These are phyloP conservation scores for Zymoseptoria brevis DNA, from an alignment of 2,329 filamentous ascomycete genomes.

Conservation along the genomic window DNA sequence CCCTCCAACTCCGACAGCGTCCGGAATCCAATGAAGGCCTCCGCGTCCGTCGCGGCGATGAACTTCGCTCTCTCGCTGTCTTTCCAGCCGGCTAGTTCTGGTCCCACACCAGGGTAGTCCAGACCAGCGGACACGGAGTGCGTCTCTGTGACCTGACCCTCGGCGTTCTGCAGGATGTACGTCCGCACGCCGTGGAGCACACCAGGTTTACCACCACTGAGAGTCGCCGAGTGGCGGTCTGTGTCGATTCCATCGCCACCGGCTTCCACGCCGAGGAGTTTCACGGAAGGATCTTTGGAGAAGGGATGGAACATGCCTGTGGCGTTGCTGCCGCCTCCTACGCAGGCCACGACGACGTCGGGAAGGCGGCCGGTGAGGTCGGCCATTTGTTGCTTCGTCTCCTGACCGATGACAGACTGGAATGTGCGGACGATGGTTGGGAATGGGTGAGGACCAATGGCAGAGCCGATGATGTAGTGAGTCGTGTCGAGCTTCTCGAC, in stretches of 20 bases:
- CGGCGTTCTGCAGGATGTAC: slow-evolving; percentile 84
- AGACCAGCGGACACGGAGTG: slow-evolving; percentile 95
- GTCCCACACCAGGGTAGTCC: slow-evolving; percentile 94
- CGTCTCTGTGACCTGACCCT: slow-evolving; percentile 90
- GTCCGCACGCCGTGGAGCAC: slow-evolving; percentile 94
- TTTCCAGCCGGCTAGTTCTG: slow-evolving; percentile 89
- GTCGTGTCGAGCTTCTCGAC: slow-evolving; percentile 87
- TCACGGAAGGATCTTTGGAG: slow-evolving; percentile 72
- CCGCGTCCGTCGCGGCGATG: slow-evolving; percentile 80
- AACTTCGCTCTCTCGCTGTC: slow-evolving; percentile 80
- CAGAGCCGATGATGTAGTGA: slow-evolving; percentile 96
- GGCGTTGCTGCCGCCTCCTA: slow-evolving; percentile 91
- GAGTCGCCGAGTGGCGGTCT: slow-evolving; percentile 73
- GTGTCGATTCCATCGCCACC: slow-evolving; percentile 91
- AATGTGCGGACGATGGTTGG: slow-evolving; percentile 95
- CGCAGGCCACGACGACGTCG: slow-evolving; percentile 92
- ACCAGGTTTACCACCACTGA: slow-evolving; percentile 78
- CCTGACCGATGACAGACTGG: slow-evolving; percentile 90
- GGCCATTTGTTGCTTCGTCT: slow-evolving; percentile 88
- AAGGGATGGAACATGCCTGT: slow-evolving; percentile 99
- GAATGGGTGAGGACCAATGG: slow-evolving; percentile 96
- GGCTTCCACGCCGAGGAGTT: slow-evolving; percentile 87
- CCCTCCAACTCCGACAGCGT: slow-evolving; percentile 82
- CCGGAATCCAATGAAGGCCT: slow-evolving; percentile 83
- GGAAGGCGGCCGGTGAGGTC: slow-evolving; percentile 80